These are phyloP conservation scores for Chaetomidium leptoderma DNA, from an alignment of 495 filamentous ascomycete species.

Conservation along the genomic window DNA sequence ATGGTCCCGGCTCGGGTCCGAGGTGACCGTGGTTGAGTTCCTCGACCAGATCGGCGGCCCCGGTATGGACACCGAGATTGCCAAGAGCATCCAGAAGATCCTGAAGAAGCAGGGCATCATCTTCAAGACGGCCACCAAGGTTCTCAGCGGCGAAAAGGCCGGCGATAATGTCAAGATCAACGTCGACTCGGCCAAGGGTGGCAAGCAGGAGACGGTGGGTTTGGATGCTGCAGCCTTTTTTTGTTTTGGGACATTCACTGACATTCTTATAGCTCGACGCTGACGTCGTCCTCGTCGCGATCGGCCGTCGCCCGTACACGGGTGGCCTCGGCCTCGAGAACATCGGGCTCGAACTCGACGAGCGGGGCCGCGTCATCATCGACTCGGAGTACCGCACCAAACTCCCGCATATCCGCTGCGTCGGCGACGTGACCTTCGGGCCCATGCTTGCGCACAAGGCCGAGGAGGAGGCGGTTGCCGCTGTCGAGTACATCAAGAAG, in stretches of 20 bases:
- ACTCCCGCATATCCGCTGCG: slow-evolving; percentile 89
- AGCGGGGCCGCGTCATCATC: slow-evolving; percentile 89
- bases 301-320: slow-evolving; percentile 94
- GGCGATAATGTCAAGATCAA: slow-evolving; percentile 71
- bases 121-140: slow-evolving; percentile 97
- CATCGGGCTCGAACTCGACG: slow-evolving; percentile 89
- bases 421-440: slow-evolving; percentile 95
- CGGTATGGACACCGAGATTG: slow-evolving; percentile 93
- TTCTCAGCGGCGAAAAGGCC: slow-evolving; percentile 74
- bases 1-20: slow-evolving; percentile 86
- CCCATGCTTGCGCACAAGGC: slow-evolving; percentile 99
- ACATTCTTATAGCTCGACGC: slow-evolving; percentile 66
- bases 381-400: slow-evolving; percentile 99
- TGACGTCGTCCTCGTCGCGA: slow-evolving; percentile 94
- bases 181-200: slow-evolving; percentile 91
- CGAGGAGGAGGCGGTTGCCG: slow-evolving; percentile 94
- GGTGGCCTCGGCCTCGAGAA: slow-evolving; percentile 86
- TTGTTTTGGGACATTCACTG: neutral
- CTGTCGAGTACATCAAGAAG: slow-evolving; percentile 94
- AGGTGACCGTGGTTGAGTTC: slow-evolving; percentile 97
- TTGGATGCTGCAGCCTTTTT: neutral
- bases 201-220: slow-evolving; percentile 83
- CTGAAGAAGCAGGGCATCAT: slow-evolving; percentile 95
- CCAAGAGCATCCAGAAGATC: slow-evolving; percentile 88
- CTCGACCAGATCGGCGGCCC: slow-evolving; percentile 93